A percentile compares a stretch with the other conserved stretches of the same genome.
These are phyloP conservation scores for Claviceps sp. DNA, from an alignment of 2,329 filamentous ascomycete species.

Conservation along the genomic window DNA sequence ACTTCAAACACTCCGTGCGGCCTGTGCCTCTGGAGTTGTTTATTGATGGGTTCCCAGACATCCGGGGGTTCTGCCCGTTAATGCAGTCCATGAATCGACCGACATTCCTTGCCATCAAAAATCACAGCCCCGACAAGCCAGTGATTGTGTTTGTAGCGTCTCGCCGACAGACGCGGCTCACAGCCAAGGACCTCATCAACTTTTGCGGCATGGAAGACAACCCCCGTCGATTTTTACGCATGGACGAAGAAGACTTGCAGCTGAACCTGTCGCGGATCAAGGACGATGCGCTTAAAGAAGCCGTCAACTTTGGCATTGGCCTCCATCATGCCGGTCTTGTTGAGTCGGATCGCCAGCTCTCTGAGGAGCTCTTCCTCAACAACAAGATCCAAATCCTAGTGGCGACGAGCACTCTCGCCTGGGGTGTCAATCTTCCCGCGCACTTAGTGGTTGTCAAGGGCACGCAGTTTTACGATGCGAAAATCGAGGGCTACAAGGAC, in stretches of 20 bases:
- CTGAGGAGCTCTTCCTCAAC: constrained; percentile 89
- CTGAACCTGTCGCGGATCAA: constrained; percentile 81
- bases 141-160: constrained; percentile 98
- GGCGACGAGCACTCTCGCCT: constrained; percentile 89
- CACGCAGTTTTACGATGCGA: constrained; percentile 95
- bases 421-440: constrained; percentile 95
- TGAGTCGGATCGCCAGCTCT: constrained; percentile 79
- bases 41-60: constrained; percentile 93
- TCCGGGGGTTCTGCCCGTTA: constrained; percentile 85
- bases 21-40: constrained; percentile 92
- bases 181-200: constrained; percentile 92
- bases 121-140: constrained; percentile 88
- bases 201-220: constrained; percentile 98
- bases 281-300: constrained; percentile 82
- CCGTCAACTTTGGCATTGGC: constrained; percentile 94
- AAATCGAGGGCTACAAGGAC: constrained; percentile 93
- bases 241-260: constrained; percentile 89
- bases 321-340: constrained; percentile 94
- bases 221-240: constrained; percentile 78
- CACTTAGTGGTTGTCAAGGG: constrained; percentile 97
- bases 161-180: constrained; percentile 83
- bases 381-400: constrained; percentile 97
- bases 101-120: constrained; percentile 92
- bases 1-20: constrained; percentile 92
- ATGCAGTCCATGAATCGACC: constrained; percentile 99